Evolutionary conservation across 75 land plant species (phyloP), one percentile per base, ranked within the genome.

Genomic region (Cupressus sempervirens): DNA sequence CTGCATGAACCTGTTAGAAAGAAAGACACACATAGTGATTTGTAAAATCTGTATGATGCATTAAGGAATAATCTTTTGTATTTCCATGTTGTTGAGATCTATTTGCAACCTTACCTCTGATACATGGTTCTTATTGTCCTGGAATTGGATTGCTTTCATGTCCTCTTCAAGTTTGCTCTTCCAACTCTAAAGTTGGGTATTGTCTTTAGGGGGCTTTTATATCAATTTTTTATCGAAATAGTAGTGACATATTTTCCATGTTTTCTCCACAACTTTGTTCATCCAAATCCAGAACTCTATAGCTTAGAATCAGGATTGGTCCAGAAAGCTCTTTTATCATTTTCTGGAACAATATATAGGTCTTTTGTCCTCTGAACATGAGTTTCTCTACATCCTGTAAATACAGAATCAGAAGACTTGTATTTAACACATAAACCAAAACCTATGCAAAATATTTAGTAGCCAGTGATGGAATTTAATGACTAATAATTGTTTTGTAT

Each of bases 51-150:
- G 14, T 2, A 65, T n/a, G n/a, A 65, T 26, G 15, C 23, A 65
- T 65, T 20, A 67, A 83, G 14, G 23, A 62, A 15, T 15, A 83
- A 72, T 54, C 73, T 73, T 10, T 38, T 76, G 41, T 26, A 34
- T 16, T 40, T 20, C 80, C 26, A 36, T 79, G 48, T 45, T 29
- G 43, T 79, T 12, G 18, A 45, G 46, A 20, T 0, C 5, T 83
- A 29, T 45, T 36, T n/a, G 3, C 13, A 40, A 26, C 7, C 62
- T 82, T 34, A 94, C 97, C 91, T 96, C 98, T 30, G 83, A 85
- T 50, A 96, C 94, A 83, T 93, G 98, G 84, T 93, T 95, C 67
- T 89, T 89, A 83, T 93, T 96, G 54, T 96, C 98, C 82, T 95
- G 93, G 81, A 86, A 88, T 82, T 93, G 90, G 38, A 96, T 93